phyloP scores from a whole-genome alignment of 257 asterid genomes.

The Rubia yunnanensis region DNA sequence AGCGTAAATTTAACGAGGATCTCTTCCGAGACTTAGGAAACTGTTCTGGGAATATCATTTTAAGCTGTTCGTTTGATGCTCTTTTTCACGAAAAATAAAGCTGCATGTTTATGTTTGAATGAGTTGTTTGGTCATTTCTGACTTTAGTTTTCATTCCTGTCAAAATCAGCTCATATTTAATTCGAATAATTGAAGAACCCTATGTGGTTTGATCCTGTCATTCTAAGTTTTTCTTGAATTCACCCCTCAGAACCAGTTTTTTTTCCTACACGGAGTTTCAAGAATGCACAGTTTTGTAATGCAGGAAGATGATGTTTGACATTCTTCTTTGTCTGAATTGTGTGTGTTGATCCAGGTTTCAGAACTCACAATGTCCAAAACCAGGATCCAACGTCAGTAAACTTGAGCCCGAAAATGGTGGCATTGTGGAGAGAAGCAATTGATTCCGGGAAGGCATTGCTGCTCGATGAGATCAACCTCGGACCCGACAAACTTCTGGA shows the following conservation, averaged over 20 bases:
- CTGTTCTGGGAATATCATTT: not conserved
- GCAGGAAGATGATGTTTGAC: not conserved
- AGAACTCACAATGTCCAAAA: constrained; percentile 6
- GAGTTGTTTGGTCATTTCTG: not conserved
- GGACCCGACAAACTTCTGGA: constrained; percentile 66
- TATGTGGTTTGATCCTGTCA: not conserved
- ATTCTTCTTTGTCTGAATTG: not conserved
- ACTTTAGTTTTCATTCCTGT: not conserved
- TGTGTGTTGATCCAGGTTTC: constrained; percentile 10
- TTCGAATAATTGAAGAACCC: not conserved
- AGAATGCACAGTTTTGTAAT: not conserved
- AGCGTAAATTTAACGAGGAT: not conserved
- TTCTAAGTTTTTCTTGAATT: not conserved
- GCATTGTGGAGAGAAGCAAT: constrained; percentile 65
- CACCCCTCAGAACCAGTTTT: not conserved
- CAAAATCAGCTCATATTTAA: not conserved
- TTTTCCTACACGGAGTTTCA: too few species aligned
- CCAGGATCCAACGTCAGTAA: constrained; percentile 23
- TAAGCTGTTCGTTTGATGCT: too few species aligned
- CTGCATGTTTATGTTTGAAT: not conserved
- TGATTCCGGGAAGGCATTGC: constrained; percentile 61
- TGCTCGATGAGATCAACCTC: constrained; percentile 45
- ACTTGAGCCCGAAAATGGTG: constrained; percentile 68
- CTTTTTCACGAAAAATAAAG: too few species aligned
- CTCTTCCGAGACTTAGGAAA: not conserved